Evolutionary conservation across 2,329 filamentous ascomycete genomes (phyloP).

Genomic region (Sclerotinia glacialis): DNA sequence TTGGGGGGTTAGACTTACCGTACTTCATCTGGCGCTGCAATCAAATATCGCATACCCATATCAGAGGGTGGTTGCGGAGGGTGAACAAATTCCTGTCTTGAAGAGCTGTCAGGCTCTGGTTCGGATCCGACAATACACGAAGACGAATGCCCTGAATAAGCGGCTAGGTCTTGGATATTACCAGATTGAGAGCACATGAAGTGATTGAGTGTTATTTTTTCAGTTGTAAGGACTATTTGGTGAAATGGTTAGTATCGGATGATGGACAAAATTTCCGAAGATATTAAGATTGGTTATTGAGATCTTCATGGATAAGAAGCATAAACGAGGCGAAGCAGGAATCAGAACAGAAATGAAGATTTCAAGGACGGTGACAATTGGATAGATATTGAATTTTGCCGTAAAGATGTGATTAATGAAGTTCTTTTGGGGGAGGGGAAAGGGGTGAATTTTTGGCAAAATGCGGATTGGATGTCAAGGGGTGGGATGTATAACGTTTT

Average conservation of each 20-base stretch:
- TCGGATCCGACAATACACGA: constrained; percentile 39
- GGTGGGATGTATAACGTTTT: constrained; percentile 7
- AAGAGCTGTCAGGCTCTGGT: constrained; percentile 39
- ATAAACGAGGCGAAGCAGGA: constrained; percentile 8
- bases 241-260: constrained; percentile 28
- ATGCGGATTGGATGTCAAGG: background rate
- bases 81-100: constrained; percentile 38
- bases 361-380: constrained; percentile 14
- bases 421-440: background rate
- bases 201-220: constrained; percentile 34
- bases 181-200: constrained; percentile 42
- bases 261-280: constrained; percentile 3
- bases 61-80: constrained; percentile 35
- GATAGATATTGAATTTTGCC: background rate
- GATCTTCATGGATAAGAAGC: constrained; percentile 19
- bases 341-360: constrained; percentile 9
- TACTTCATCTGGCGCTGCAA: constrained; percentile 40
- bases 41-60: constrained; percentile 41
- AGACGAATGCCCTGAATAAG: constrained; percentile 37
- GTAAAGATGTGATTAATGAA: background rate
- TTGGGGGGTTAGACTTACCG: constrained; percentile 35
- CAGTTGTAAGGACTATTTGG: constrained; percentile 33
- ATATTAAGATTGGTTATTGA: constrained; percentile 20
- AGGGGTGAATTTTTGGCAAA: background rate
- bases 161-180: constrained; percentile 39